Conservation (phyloP, 2,329 filamentous ascomycete species). For the Pyrenochaeta sp. region DNA sequence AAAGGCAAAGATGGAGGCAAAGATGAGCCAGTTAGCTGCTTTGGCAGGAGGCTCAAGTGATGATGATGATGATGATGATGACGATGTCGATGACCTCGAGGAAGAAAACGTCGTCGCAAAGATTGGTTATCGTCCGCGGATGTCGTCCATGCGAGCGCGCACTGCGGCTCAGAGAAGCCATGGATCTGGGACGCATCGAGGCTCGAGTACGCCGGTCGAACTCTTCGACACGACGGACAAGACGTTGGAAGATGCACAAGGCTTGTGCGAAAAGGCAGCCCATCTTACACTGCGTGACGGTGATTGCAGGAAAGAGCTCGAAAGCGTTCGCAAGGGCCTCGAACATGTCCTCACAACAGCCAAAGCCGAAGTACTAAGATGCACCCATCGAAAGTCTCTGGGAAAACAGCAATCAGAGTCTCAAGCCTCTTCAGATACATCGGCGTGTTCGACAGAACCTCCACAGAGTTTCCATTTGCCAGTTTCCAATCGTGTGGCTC, state of each 20-base stretch:
- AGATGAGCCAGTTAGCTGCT: conserved; percentile 62
- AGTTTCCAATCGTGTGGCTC: conserved; percentile 13
- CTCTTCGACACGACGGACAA: conserved; percentile 74
- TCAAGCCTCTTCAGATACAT: conserved; percentile 25
- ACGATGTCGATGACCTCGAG: conserved; percentile 32
- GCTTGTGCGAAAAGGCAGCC: conserved; percentile 83
- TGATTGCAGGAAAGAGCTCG: conserved; percentile 79
- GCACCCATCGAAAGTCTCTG: conserved; percentile 23
- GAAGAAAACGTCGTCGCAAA: conserved; percentile 40
- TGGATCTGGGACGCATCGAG: conserved; percentile 11
- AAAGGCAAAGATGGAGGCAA: conserved; percentile 84
- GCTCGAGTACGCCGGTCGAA: conserved; percentile 26
- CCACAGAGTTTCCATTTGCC: conserved; percentile 24
- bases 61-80: conserved; percentile 29
- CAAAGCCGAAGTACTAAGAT: conserved; percentile 47
- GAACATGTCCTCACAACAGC: conserved; percentile 68
- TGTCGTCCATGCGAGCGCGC: conserved; percentile 42
- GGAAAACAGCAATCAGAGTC: conserved; percentile 14
- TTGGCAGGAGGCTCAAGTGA: conserved; percentile 41
- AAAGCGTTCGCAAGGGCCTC: conserved; percentile 71
- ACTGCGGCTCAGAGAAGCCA: conserved; percentile 22
- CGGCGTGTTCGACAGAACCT: conserved; percentile 21
- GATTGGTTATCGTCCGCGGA: conserved; percentile 46
- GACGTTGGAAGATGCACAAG: conserved; percentile 79
- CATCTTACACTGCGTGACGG: conserved; percentile 90